Evolutionary conservation across 1,284 basidiomycete genomes (phyloP), one percentile per base, ranked within the genome.

Genomic region (Malassezia japonica): DNA sequence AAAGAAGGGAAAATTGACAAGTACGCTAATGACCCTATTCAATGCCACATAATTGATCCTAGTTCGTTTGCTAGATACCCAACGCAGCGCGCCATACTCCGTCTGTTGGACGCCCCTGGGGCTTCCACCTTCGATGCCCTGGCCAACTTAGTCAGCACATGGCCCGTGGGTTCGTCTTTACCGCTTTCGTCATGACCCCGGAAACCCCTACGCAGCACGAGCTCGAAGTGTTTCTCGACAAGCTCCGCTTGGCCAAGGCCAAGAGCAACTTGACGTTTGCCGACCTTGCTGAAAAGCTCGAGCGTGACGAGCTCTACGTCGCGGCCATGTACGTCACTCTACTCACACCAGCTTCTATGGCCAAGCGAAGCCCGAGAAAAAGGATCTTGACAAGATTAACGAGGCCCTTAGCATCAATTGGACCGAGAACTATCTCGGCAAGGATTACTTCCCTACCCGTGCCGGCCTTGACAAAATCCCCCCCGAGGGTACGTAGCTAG

Each of bases 361-460:
- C 15, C 67, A 70, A 33, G 67, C 65, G 23, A 67, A 68, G 40
- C 67, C 67, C 2, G 62, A 62, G 16, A 3, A 32, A 0, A 24
- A 42, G 13, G 67, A 68, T 18, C 23, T 68, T 9, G 43, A 49
- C 20, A 57, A 52, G 32, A 55, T 70, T n/a, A 23, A 39, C 9
- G 40, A 59, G 9, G 45, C 48, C 0, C 59, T 68, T 23, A 55
- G 62, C 25, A 32, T 70, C 6, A 44, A 50, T 9, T 49, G 56
- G 27, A 46, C 66, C 18, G 50, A 49, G 7, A 56, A 54, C 13
- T 55, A 56, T 7, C 58, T 70, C 10, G 66, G 67, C 5, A 29
- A 48, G 6, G 39, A 55, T 44, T 70, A 55, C 36, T 67, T 55
- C 50, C 66, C 67, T 0, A 50, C 55, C 38, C 46, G 67, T 13